A percentile compares a stretch with the other conserved stretches of the same genome.
Conservation (phyloP, 768 basidiomycete genomes). For the Trametes elegans region DNA sequence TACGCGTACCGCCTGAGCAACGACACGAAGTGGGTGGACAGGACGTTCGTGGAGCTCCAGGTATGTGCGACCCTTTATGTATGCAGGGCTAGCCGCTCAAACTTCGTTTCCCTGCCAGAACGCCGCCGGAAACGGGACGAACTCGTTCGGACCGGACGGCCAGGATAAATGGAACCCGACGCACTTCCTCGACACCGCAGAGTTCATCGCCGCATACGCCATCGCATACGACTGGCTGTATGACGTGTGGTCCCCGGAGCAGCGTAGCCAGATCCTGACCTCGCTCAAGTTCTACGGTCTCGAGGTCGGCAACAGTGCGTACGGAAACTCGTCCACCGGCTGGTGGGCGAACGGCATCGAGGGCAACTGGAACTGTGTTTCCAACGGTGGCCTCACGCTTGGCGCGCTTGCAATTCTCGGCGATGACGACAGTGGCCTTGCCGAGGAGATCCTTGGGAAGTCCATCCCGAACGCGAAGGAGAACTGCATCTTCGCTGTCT, state of each 20-base stretch:
- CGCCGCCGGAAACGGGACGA: conserved; percentile 63
- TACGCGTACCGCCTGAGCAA: conserved; percentile 91
- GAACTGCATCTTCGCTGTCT: conserved; percentile 70
- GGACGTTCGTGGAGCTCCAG: conserved; percentile 77
- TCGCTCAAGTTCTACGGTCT: conserved; percentile 82
- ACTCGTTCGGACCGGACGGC: conserved; percentile 56
- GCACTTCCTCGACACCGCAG: conserved; percentile 91
- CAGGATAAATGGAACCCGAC: conserved; percentile 75
- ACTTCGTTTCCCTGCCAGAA: conserved; percentile 43
- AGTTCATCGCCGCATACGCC: conserved; percentile 83
- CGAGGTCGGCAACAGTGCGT: conserved; percentile 44
- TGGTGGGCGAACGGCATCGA: conserved; percentile 77
- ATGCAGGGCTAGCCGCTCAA: not conserved
- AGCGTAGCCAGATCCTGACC: conserved; percentile 62
- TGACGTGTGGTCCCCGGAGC: conserved; percentile 72
- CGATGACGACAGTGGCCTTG: conserved; percentile 73
- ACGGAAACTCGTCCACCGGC: conserved; percentile 33
- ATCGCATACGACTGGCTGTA: conserved; percentile 97
- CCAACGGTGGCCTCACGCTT: conserved; percentile 86
- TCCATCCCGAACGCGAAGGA: conserved; percentile 75
- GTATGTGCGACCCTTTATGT: conserved; percentile 41
- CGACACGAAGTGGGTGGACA: conserved; percentile 87
- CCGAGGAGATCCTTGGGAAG: conserved; percentile 59
- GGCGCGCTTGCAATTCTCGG: conserved; percentile 87
- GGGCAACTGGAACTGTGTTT: conserved; percentile 99